phyloP scores from a whole-genome alignment of 73 alveolate genomes.

The Paramecium biaurelia region DNA sequence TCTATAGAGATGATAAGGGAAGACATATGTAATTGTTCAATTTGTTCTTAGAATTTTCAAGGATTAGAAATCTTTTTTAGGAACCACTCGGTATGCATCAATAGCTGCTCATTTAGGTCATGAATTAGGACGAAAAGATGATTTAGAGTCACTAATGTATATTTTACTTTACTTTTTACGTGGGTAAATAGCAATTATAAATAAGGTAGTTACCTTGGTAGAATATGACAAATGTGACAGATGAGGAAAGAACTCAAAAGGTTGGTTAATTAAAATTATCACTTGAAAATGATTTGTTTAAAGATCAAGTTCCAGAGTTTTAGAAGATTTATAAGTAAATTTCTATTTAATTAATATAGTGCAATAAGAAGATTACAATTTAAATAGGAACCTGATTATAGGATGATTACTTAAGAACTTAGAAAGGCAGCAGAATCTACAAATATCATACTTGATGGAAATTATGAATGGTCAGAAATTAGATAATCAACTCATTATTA shows the following conservation, averaged over 20 bases:
- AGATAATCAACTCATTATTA: conserved; percentile 30
- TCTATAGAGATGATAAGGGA: conserved; percentile 57
- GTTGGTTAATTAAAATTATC: conserved; percentile 51
- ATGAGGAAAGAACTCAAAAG: conserved; percentile 53
- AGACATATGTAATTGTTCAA: conserved; percentile 41
- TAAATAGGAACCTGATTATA: conserved; percentile 66
- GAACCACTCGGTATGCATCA: conserved; percentile 73
- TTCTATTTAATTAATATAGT: conserved; percentile 45
- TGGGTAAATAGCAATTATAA: conserved; percentile 60
- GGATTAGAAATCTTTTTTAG: conserved; percentile 64
- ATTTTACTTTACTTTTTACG: conserved; percentile 65
- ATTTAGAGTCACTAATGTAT: conserved; percentile 70
- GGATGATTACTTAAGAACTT: conserved; percentile 63
- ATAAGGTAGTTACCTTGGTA: conserved; percentile 61
- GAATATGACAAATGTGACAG: conserved; percentile 62
- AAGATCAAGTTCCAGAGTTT: conserved; percentile 58
- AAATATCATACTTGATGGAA: conserved; percentile 63
- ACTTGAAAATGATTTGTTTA: background rate
- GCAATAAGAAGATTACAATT: conserved; percentile 65
- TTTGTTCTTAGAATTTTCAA: conserved; percentile 34
- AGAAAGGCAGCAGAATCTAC: conserved; percentile 32
- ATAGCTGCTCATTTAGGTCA: conserved; percentile 67
- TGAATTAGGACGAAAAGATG: conserved; percentile 74
- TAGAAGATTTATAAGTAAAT: conserved; percentile 61
- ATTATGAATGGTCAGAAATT: conserved; percentile 72